Evolutionary conservation across 2,329 filamentous ascomycete genomes (phyloP).

Genomic region (Akanthomyces uredinophilus): DNA sequence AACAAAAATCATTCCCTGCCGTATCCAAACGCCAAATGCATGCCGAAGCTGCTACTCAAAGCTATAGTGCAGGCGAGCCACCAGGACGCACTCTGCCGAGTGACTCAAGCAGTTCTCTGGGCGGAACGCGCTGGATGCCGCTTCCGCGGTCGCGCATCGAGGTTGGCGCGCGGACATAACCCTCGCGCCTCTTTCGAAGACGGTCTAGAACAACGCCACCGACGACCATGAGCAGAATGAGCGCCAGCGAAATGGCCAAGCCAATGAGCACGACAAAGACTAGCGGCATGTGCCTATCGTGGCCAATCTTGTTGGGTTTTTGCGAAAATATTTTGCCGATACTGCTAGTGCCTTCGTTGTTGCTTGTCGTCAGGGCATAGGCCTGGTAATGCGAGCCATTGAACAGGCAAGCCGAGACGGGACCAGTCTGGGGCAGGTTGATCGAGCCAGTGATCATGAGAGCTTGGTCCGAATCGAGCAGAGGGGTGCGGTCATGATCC

Average conservation of each 20-base stretch:
- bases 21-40: slow-evolving; percentile 34
- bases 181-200: slow-evolving; percentile 69
- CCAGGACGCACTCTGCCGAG: slow-evolving; percentile 44
- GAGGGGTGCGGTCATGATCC: slow-evolving; percentile 57
- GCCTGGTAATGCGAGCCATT: slow-evolving; percentile 75
- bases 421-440: slow-evolving; percentile 68
- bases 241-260: slow-evolving; percentile 69
- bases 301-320: slow-evolving; percentile 65
- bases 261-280: slow-evolving; percentile 78
- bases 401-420: slow-evolving; percentile 80
- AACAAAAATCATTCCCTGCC: slow-evolving; percentile 21
- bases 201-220: slow-evolving; percentile 71
- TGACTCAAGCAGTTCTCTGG: slow-evolving; percentile 53
- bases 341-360: slow-evolving; percentile 62
- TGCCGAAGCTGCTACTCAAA: slow-evolving; percentile 23
- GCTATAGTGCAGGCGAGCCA: slow-evolving; percentile 49
- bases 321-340: slow-evolving; percentile 81
- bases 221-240: slow-evolving; percentile 73
- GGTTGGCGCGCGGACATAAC: slow-evolving; percentile 73
- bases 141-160: slow-evolving; percentile 56
- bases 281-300: slow-evolving; percentile 56
- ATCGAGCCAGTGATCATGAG: slow-evolving; percentile 84
- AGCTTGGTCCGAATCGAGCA: slow-evolving; percentile 62
- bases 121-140: slow-evolving; percentile 56
- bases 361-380: slow-evolving; percentile 71